These are phyloP conservation scores for Mrakia frigida DNA, from an alignment of 768 basidiomycete genomes.

Conservation along the genomic window DNA sequence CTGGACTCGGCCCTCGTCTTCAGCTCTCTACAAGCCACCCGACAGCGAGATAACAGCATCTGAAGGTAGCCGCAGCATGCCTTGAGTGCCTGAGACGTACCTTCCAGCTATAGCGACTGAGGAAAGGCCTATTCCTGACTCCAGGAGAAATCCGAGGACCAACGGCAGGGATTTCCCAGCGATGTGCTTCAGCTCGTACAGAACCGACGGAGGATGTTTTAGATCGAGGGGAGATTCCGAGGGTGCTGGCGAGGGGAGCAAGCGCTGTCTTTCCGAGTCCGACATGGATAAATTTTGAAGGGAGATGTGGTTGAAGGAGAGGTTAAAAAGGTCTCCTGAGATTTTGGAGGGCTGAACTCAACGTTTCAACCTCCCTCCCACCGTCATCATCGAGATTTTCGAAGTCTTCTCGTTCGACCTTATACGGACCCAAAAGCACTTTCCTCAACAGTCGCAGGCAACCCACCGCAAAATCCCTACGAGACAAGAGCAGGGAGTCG, in stretches of 20 bases:
- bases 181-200: conserved; percentile 16
- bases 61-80: no score
- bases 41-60: not conserved
- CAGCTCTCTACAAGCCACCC: not conserved
- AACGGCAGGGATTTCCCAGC: not conserved
- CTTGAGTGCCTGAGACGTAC: not conserved
- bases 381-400: no score
- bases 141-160: conserved; percentile 23
- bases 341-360: not conserved
- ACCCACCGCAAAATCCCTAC: no score
- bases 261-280: conserved; percentile 7
- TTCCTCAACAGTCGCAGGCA: no score
- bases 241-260: not conserved
- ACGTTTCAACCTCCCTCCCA: no score
- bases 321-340: not conserved
- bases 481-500: no score
- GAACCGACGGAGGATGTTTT: not conserved
- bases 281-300: not conserved
- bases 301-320: not conserved
- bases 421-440: no score
- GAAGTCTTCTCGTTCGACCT: no score
- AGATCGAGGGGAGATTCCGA: not conserved
- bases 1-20: not conserved
- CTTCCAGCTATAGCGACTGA: conserved; percentile 25
- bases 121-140: conserved; percentile 10